These are phyloP conservation scores for Teunomyces barrocoloradensis DNA, from an alignment of 805 yeast species.

Conservation along the genomic window DNA sequence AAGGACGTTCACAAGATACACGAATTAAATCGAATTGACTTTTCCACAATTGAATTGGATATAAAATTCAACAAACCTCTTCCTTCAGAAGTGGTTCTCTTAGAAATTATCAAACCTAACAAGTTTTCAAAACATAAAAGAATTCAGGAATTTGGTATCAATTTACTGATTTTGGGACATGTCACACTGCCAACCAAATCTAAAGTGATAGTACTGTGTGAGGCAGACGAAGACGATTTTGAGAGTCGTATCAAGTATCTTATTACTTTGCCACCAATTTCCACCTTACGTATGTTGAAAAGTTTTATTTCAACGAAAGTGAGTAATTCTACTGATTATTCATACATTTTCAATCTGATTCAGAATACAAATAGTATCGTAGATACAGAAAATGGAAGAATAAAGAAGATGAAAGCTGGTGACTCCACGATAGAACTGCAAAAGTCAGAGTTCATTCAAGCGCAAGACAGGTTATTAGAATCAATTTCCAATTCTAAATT, in stretches of 20 bases:
- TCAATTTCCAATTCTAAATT: conserved; percentile 2
- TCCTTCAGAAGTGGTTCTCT: conserved; percentile 13
- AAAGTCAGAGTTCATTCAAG: not conserved
- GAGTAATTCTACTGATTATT: not conserved
- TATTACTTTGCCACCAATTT: conserved; percentile 5
- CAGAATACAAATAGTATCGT: too few relatives aligned
- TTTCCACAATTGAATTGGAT: conserved; percentile 4
- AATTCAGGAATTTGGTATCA: conserved; percentile 22
- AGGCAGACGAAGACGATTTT: conserved; percentile 7
- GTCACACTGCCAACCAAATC: not conserved
- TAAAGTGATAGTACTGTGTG: not conserved
- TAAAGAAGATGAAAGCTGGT: not conserved
- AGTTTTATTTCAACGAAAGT: not conserved
- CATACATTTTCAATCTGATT: not conserved
- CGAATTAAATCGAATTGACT: conserved; percentile 2
- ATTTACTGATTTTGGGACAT: conserved; percentile 7
- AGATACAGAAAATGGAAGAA: not conserved
- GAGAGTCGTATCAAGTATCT: conserved; percentile 8
- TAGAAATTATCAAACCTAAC: conserved; percentile 28
- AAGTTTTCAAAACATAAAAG: conserved; percentile 18
- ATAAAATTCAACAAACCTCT: not conserved
- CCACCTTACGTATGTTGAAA: not conserved
- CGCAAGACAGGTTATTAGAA: not conserved
- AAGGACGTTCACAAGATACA: conserved; percentile 26
- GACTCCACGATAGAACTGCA: not conserved